Percentiles rank a stretch among this genome's conserved stretches.
Conservation (phyloP, 768 basidiomycete genomes). For the Tylopilus subfusipes region DNA sequence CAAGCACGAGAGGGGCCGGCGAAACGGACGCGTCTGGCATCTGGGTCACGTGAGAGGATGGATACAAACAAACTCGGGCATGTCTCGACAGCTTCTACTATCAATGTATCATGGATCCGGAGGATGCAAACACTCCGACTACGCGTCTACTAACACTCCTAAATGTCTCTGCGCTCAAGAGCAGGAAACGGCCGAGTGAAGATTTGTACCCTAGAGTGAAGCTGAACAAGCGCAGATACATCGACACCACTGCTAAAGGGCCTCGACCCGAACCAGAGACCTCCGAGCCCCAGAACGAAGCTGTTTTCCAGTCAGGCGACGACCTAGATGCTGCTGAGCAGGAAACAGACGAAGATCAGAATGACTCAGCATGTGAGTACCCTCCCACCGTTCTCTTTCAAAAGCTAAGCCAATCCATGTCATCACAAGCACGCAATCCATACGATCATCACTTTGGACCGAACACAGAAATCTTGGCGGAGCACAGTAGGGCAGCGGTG, state of each 20-base stretch:
- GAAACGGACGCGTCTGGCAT: constrained; percentile 7
- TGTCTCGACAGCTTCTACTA: background rate
- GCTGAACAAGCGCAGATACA: constrained; percentile 61
- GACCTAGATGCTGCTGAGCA: constrained; percentile 29
- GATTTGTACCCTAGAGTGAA: constrained; percentile 47
- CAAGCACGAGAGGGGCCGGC: background rate
- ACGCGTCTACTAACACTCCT: constrained; percentile 83
- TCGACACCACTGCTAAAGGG: constrained; percentile 32
- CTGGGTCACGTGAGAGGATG: constrained; percentile 19
- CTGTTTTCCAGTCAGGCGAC: constrained; percentile 14
- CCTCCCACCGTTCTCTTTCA: background rate
- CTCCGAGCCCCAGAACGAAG: constrained; percentile 4
- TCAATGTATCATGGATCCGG: constrained; percentile 25
- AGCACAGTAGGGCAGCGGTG: constrained; percentile 46
- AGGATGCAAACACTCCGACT: constrained; percentile 51
- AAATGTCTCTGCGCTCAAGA: constrained; percentile 82
- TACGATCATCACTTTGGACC: constrained; percentile 79
- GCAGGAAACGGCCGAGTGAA: constrained; percentile 52
- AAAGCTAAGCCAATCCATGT: background rate
- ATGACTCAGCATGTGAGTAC: constrained; percentile 17
- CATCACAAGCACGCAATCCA: constrained; percentile 33
- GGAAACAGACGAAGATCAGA: constrained; percentile 31
- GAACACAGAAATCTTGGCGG: constrained; percentile 49
- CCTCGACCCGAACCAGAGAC: constrained; percentile 4
- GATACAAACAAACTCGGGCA: background rate